Base-by-base conservation (phyloP, 345 rosid species). In the Alliaria petiolata region DNA sequence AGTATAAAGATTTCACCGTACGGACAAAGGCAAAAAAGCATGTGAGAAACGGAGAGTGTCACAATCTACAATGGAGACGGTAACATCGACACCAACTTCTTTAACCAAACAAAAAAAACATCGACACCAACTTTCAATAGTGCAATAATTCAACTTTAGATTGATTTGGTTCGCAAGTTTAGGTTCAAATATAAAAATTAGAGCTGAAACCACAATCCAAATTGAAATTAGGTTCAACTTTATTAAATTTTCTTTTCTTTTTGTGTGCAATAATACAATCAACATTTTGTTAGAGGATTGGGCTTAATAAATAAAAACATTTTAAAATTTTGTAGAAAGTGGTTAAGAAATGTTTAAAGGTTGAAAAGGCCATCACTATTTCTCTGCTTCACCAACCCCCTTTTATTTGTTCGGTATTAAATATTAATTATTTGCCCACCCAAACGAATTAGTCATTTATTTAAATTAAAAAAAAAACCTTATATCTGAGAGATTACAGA, bases 361-460 rank as follows among this genome's bases (percentile, higher is more conserved):
- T n/a, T n/a, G n/a, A n/a, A n/a, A n/a, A n/a, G n/a, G n/a, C 44
- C 46, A 52, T 33, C 20, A 53, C 70, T 65, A n/a, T 50, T 50
- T 51, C n/a, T n/a, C 35, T 40, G 4, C 25, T 30, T 71, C 75
- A 71, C 75, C 75, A 51, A 62, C 69, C 54, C 68, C 54, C 25
- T 47, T 17, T 36, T 70, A 0, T 40, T 14, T 71, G 17, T 40
- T 51, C 25, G 1, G 25, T 22, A 22, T 22, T 3, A 22, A 22
- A 22, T 22, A 63, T 63, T 31, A 50, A 31, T 59, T 35, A 47
- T 8, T 15, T 16, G 46, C 14, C 65, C 56, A 57, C 16, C 65
- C 54, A 52, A 58, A 46, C 15, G 49, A 11, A 26, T 58, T 25
- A 38, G 49, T 66, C 50, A 51, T 45, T 44, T 46, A 22, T 11